These are phyloP conservation scores for Prototheca wickerhamii DNA, from an alignment of 163 green algal species.

Conservation along the genomic window DNA sequence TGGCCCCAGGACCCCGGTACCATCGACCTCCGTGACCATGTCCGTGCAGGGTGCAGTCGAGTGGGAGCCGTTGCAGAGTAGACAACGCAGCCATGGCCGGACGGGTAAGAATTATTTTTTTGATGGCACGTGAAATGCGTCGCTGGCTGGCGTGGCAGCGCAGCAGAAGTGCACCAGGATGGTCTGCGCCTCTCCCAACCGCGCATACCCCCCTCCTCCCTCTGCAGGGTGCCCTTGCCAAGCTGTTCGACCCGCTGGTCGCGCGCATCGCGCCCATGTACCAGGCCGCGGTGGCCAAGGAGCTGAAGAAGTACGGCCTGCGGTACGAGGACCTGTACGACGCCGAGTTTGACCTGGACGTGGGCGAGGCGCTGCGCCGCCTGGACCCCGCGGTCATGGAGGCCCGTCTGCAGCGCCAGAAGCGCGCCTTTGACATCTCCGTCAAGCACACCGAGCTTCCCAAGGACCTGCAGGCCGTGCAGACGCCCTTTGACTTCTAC, in stretches of 20 bases:
- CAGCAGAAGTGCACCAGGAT: neutral
- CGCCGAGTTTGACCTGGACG: slow-evolving; percentile 71
- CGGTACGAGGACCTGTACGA: slow-evolving; percentile 88
- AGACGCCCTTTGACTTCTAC: slow-evolving; percentile 81
- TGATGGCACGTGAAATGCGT: neutral
- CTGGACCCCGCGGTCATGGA: slow-evolving; percentile 73
- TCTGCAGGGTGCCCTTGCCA: slow-evolving; percentile 20
- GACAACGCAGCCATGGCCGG: neutral
- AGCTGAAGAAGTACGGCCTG: slow-evolving; percentile 73
- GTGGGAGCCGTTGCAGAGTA: neutral
- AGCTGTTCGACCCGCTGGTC: slow-evolving; percentile 59
- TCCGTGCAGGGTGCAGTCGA: neutral
- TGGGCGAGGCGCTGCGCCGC: slow-evolving; percentile 74
- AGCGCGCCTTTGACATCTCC: slow-evolving; percentile 74
- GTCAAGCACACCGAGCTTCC: slow-evolving; percentile 75
- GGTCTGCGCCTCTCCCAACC: neutral
- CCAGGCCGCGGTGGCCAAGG: slow-evolving; percentile 49
- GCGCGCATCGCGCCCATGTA: slow-evolving; percentile 49
- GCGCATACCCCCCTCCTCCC: neutral
- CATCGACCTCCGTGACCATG: neutral
- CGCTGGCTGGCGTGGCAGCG: neutral
- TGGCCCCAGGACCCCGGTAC: neutral
- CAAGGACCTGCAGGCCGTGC: slow-evolving; percentile 68
- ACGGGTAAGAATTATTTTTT: neutral
- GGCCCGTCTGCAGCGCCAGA: slow-evolving; percentile 70